Base-by-base conservation (phyloP, 345 rosid species). In the Melastoma malabathricum region DNA sequence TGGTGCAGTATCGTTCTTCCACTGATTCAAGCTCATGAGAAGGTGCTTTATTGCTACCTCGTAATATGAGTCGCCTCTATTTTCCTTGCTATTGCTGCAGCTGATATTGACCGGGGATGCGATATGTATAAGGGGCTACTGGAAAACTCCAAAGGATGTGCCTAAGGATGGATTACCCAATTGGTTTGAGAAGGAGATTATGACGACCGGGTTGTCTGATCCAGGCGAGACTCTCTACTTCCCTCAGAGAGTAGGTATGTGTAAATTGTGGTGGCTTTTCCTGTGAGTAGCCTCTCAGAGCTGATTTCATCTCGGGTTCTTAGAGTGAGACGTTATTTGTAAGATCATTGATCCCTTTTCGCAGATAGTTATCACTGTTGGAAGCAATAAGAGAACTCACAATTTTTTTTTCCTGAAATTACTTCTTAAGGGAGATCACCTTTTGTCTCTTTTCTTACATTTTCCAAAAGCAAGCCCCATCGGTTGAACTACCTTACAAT, bases 51-150 rank as follows among this genome's bases (percentile, higher is more conserved):
- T 46, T 14, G 50, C 43, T 15, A 23, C 48, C 48, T 55, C 22
- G n/a, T 20, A 27, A 9, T 17, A 10, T 44, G 48, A 15, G 18
- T 29, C 19, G 19, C 27, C 23, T 20, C 46, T 23, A 45, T 20
- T n/a, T 38, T 17, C 25, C 48, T 23, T 22, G 10, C 27, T 23
- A 44, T 18, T 54, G 60, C 56, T 55, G 14, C 64, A 90, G 98
- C 48, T 86, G 69, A 70, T 90, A 62, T 69, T 70, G 5, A 43
- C 70, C 59, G 64, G 31, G 59, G 92, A 82, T 15, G 68, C 79
- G 60, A 67, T 90, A 50, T 90, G 94, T 44, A 59, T 78, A 55
- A 89, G 89, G n/a, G 96, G 98, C 20, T 90, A 82, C 63, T 92
- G 98, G 96, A 79, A 71, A 18, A 60, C 66, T 34, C 89, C 87